Evolutionary conservation across 2,329 filamentous ascomycete species (phyloP).

Genomic region (Drechmeria coniospora): DNA sequence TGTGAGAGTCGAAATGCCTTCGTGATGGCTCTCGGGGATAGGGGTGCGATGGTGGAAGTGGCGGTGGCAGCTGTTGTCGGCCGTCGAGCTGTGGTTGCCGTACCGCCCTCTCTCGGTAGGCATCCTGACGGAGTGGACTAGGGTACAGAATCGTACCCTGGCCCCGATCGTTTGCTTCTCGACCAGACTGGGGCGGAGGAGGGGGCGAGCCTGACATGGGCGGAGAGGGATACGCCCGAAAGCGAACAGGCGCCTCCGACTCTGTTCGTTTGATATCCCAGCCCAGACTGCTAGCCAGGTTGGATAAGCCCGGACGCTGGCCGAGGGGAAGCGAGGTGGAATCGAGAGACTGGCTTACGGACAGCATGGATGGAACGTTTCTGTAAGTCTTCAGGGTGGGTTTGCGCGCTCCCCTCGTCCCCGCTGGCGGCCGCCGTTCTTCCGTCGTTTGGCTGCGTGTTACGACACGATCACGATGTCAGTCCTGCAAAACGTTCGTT

Average conservation of each 20-base stretch:
- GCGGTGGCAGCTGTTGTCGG: slow-evolving; percentile 10
- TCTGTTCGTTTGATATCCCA: slow-evolving; percentile 34
- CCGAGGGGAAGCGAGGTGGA: slow-evolving; percentile 32
- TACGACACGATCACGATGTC: no score
- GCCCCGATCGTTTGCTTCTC: slow-evolving; percentile 39
- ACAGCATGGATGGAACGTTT: slow-evolving; percentile 35
- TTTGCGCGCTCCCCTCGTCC: not conserved
- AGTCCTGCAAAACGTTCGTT: no score
- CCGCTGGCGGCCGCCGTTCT: not conserved
- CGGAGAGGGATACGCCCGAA: slow-evolving; percentile 53
- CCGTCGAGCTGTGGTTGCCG: slow-evolving; percentile 10
- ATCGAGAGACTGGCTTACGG: slow-evolving; percentile 27
- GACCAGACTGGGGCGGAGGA: slow-evolving; percentile 41
- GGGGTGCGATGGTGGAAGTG: slow-evolving; percentile 10
- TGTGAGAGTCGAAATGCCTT: slow-evolving; percentile 11
- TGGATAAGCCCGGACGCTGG: slow-evolving; percentile 41
- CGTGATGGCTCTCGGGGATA: slow-evolving; percentile 13
- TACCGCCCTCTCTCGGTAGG: slow-evolving; percentile 26
- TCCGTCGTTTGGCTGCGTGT: no score
- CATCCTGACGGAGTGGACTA: slow-evolving; percentile 30
- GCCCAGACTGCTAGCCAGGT: slow-evolving; percentile 31
- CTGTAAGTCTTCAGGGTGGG: slow-evolving; percentile 27
- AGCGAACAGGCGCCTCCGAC: slow-evolving; percentile 37
- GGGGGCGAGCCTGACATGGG: slow-evolving; percentile 59
- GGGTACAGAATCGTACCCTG: slow-evolving; percentile 28